Percentiles rank a stretch among this genome's conserved stretches.
Evolutionary conservation across 768 basidiomycete genomes (phyloP).

Genomic region (Erythrobasidium yunnanense): DNA sequence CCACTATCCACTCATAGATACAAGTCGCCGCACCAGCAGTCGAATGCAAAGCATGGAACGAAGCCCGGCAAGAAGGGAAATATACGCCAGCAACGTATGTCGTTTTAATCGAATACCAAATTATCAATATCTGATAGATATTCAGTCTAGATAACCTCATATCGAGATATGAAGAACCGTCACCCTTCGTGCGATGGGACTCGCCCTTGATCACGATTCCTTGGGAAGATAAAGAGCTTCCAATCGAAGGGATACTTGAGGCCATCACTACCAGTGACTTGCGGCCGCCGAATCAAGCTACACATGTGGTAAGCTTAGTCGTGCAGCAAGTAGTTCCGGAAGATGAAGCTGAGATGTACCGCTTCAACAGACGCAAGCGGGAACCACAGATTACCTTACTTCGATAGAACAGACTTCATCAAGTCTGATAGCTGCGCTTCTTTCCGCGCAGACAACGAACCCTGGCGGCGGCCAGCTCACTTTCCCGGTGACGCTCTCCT

Average conservation of each 20-base stretch:
- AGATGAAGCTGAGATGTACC: background rate
- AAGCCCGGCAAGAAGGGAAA: slow-evolving; percentile 44
- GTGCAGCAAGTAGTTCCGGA: background rate
- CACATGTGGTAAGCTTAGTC: slow-evolving; percentile 52
- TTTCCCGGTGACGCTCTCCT: slow-evolving; percentile 48
- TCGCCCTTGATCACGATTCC: slow-evolving; percentile 79
- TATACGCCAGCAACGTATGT: slow-evolving; percentile 65
- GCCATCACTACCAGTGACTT: slow-evolving; percentile 66
- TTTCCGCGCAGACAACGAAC: slow-evolving; percentile 51
- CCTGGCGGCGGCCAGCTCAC: slow-evolving; percentile 49
- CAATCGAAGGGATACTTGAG: slow-evolving; percentile 59
- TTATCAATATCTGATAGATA: slow-evolving; percentile 1
- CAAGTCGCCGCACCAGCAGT: slow-evolving; percentile 52
- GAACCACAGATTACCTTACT: slow-evolving; percentile 77
- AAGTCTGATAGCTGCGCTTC: slow-evolving; percentile 58
- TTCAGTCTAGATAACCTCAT: slow-evolving; percentile 72
- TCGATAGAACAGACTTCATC: slow-evolving; percentile 69
- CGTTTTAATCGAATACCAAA: slow-evolving; percentile 37
- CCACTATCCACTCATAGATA: slow-evolving; percentile 41
- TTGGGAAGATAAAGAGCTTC: slow-evolving; percentile 50
- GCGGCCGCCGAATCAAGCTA: slow-evolving; percentile 79
- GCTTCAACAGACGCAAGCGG: slow-evolving; percentile 61
- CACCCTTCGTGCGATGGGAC: slow-evolving; percentile 98
- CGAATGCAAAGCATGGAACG: slow-evolving; percentile 67
- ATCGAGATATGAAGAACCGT: slow-evolving; percentile 84